Evolutionary conservation across 306 rosid genomes (phyloP).

Genomic region (Acacia melanoxylon): DNA sequence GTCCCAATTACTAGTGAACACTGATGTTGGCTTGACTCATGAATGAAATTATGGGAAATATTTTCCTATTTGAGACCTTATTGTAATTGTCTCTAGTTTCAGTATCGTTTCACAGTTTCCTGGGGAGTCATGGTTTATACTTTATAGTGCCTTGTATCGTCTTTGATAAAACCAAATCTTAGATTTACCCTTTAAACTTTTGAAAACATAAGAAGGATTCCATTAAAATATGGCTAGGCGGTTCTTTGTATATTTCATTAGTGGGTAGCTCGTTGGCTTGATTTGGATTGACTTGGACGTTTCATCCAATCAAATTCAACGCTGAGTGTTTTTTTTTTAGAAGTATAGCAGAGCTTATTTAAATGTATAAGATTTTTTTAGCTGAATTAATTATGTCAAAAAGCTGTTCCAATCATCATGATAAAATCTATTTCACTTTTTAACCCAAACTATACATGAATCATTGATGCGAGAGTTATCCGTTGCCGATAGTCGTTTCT

Average conservation of each 20-base stretch:
- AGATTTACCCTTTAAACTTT: neutral
- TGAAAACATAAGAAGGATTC: neutral
- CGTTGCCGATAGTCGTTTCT: too few relatives aligned
- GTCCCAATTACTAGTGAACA: too few relatives aligned
- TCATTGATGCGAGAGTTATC: neutral
- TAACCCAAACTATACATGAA: neutral
- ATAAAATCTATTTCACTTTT: neutral
- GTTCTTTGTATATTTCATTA: neutral
- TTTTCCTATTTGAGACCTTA: too few relatives aligned
- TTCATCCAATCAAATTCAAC: neutral
- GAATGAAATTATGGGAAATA: too few relatives aligned
- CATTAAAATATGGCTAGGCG: neutral
- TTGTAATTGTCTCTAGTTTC: too few relatives aligned
- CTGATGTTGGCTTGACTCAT: too few relatives aligned
- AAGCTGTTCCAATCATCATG: neutral
- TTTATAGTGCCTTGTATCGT: neutral
- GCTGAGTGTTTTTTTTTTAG: neutral
- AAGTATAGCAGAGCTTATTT: neutral
- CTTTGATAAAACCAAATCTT: neutral
- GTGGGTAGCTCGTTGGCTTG: neutral
- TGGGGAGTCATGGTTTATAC: neutral
- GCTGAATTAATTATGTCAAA: neutral
- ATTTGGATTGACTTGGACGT: neutral
- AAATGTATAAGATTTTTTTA: neutral
- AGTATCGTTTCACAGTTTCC: neutral